phyloP scores from a whole-genome alignment of 2,329 filamentous ascomycete species.

The Phialophora macrospora region DNA sequence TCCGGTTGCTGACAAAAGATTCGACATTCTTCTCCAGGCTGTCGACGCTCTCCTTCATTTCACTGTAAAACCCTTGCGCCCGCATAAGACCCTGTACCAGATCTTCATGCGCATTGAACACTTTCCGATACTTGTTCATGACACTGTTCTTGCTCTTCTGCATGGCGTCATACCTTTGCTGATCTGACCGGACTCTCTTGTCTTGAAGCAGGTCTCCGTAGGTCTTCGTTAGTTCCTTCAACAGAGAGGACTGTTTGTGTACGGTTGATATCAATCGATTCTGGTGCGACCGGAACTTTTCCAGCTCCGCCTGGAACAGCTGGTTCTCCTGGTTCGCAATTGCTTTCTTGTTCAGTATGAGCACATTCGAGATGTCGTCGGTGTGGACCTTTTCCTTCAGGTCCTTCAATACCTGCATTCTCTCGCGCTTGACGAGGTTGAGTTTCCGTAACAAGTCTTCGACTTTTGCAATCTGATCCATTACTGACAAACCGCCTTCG shows the following conservation, averaged over 20 bases:
- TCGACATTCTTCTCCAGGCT: constrained; percentile 95
- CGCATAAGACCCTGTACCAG: constrained; percentile 82
- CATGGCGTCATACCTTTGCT: constrained; percentile 90
- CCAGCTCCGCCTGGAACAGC: constrained; percentile 93
- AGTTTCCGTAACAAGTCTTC: constrained; percentile 91
- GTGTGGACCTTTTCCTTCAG: constrained; percentile 92
- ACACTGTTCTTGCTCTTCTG: constrained; percentile 81
- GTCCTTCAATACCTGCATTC: constrained; percentile 91
- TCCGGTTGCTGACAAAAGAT: constrained; percentile 91
- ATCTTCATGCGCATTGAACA: constrained; percentile 91
- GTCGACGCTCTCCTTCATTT: constrained; percentile 94
- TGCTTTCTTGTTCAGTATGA: constrained; percentile 97
- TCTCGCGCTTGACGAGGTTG: constrained; percentile 88
- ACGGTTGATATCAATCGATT: constrained; percentile 89
- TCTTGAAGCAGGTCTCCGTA: constrained; percentile 91
- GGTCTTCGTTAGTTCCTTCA: constrained; percentile 89
- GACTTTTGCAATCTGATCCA: constrained; percentile 85
- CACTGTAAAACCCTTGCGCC: constrained; percentile 89
- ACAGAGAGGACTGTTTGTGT: constrained; percentile 89
- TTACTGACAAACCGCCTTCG: constrained; percentile 76
- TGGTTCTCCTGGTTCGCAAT: constrained; percentile 90
- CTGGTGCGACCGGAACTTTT: constrained; percentile 94
- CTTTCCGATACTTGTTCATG: constrained; percentile 83
- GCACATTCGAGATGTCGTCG: constrained; percentile 95
- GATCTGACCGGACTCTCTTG: constrained; percentile 88